Evolutionary conservation across 2,329 filamentous ascomycete species (phyloP), one percentile per base, ranked within the genome.

Genomic region (Claviceps capensis): DNA sequence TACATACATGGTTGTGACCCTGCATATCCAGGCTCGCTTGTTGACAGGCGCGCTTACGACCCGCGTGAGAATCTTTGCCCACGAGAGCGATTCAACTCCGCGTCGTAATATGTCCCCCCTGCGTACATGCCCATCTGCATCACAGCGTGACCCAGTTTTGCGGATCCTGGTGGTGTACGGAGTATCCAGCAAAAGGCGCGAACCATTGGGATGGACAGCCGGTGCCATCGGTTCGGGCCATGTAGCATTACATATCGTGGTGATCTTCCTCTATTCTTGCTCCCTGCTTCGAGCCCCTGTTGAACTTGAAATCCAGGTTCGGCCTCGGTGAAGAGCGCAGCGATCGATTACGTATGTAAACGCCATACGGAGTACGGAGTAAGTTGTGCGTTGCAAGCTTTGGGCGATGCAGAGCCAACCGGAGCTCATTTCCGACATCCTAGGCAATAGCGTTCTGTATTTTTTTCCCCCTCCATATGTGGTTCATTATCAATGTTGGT

Each of bases 81-180:
- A n/a, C 11, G 23, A 42, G 13, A 14, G 7, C 26, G 16, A 47
- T 41, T 48, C 26, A n/a, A 47, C 36, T 48, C 43, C 49, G 53
- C 47, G 50, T 50, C 53, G 43, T 50, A 38, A 52, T 50, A 54
- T 44, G 44, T 48, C 30, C 2, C 30, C 9, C 53, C 45, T 52
- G 53, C 42, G 38, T 42, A 47, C 36, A 34, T 34, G 30, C 30
- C 30, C 30, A 34, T 34, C 9, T 34, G 30, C 40, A 38, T n/a
- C 22, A 30, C 30, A 44, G 34, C 16, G 4, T 50, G 44, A 50
- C 49, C 53, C 50, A 44, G 46, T 19, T 23, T 48, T 48, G 49
- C 44, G 50, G 53, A 46, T 52, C 50, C 47, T 22, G 23, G 37
- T 44, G 49, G n/a, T 34, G 17, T 26, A 26, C 5, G 5, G 19